Percentiles rank a stretch among this genome's conserved stretches.
Evolutionary conservation across 2,329 filamentous ascomycete genomes (phyloP).

Genomic region (Cercospora sojina): DNA sequence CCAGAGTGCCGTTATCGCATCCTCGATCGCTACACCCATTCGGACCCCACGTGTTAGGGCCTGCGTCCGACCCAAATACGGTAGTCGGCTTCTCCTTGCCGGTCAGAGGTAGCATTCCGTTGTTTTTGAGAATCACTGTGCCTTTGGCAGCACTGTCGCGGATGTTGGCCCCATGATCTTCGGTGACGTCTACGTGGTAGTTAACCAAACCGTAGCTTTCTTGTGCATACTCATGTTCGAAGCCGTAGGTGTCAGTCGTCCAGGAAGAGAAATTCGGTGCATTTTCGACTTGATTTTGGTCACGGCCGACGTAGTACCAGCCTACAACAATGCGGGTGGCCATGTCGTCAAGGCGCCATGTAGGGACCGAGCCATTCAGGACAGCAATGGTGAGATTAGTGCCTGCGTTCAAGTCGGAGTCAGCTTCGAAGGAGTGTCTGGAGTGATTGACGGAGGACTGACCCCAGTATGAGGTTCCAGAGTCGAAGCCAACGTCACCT

Average conservation of each 20-base stretch:
- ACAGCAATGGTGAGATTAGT: slow-evolving; percentile 34
- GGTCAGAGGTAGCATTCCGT: slow-evolving; percentile 70
- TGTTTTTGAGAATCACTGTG: slow-evolving; percentile 87
- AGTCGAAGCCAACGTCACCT: slow-evolving; percentile 60
- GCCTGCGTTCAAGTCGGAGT: neutral
- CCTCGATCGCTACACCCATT: slow-evolving; percentile 73
- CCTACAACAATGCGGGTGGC: slow-evolving; percentile 32
- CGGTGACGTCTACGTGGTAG: slow-evolving; percentile 76
- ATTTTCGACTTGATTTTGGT: slow-evolving; percentile 54
- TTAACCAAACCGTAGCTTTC: slow-evolving; percentile 68
- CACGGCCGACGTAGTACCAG: slow-evolving; percentile 41
- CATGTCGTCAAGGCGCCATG: slow-evolving; percentile 38
- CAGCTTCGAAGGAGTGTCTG: neutral
- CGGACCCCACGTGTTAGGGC: slow-evolving; percentile 69
- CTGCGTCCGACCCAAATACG: slow-evolving; percentile 81
- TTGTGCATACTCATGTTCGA: slow-evolving; percentile 61
- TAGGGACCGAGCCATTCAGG: slow-evolving; percentile 34
- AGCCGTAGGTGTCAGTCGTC: slow-evolving; percentile 73
- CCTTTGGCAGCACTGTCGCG: slow-evolving; percentile 75
- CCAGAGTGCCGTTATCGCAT: slow-evolving; percentile 61
- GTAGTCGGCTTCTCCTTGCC: slow-evolving; percentile 70
- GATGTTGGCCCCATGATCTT: slow-evolving; percentile 69
- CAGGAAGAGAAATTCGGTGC: slow-evolving; percentile 79
- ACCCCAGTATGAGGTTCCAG: slow-evolving; percentile 28
- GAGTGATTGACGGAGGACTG: neutral